A percentile compares a stretch with the other conserved stretches of the same genome.
Evolutionary conservation across 2,329 filamentous ascomycete species (phyloP).

Genomic region (Exophiala sp.): DNA sequence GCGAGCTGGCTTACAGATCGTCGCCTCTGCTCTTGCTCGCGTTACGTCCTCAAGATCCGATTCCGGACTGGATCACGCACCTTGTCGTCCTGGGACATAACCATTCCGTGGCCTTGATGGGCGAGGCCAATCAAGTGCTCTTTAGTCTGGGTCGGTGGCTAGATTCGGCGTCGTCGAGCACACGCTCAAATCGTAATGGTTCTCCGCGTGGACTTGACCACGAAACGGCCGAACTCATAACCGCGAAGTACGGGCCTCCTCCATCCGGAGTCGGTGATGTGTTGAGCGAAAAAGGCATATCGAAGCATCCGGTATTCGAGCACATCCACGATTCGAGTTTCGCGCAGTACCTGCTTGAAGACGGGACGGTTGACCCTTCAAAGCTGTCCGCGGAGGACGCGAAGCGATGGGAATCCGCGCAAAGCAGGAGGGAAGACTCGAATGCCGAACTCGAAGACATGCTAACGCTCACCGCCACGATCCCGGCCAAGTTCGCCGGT

Average conservation of each 20-base stretch:
- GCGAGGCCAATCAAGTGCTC: constrained; percentile 59
- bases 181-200: not conserved
- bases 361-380: not conserved
- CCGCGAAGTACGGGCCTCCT: constrained; percentile 13
- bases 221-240: constrained; percentile 6
- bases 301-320: constrained; percentile 1
- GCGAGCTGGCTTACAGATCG: constrained; percentile 59
- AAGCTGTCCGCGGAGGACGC: not conserved
- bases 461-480: not conserved
- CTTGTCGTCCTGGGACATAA: constrained; percentile 64
- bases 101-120: constrained; percentile 60
- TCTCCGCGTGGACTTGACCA: constrained; percentile 7
- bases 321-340: constrained; percentile 1
- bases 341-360: not conserved
- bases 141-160: constrained; percentile 21
- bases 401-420: not conserved
- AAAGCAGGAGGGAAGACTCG: not conserved
- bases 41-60: constrained; percentile 73
- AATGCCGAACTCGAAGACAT: constrained; percentile 3
- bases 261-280: constrained; percentile 22
- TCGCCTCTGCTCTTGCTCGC: constrained; percentile 69
- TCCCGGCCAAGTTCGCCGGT: not conserved
- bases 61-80: constrained; percentile 89
- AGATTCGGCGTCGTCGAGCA: constrained; percentile 6
- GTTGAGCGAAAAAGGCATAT: constrained; percentile 22